A percentile compares a stretch with the other conserved stretches of the same genome.
Conservation (phyloP, 805 yeast genomes). For the Saturnispora hagleri region DNA sequence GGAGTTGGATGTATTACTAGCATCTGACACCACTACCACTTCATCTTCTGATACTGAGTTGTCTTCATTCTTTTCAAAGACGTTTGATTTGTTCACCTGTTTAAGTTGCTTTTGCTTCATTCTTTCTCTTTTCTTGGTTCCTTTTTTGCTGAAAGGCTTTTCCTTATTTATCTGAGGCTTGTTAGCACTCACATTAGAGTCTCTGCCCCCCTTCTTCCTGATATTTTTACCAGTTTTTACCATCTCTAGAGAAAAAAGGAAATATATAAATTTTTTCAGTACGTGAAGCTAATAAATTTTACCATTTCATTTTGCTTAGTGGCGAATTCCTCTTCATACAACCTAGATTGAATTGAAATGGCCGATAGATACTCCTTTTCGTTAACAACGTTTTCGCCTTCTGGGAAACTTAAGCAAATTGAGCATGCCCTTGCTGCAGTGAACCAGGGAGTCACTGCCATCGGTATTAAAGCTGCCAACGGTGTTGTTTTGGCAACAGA, state of each 20-base stretch:
- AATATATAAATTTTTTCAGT: not conserved
- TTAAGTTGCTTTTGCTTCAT: conserved; percentile 1
- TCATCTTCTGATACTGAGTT: conserved; percentile 6
- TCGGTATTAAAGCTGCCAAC: conserved; percentile 88
- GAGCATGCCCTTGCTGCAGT: conserved; percentile 97
- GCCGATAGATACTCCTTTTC: conserved; percentile 98
- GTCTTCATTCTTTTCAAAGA: conserved; percentile 1
- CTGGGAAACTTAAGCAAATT: conserved; percentile 95
- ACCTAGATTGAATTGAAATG: conserved; percentile 36
- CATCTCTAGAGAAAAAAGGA: not conserved
- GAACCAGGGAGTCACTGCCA: conserved; percentile 93
- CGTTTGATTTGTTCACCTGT: conserved; percentile 1
- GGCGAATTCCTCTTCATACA: not conserved
- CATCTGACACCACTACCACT: not conserved
- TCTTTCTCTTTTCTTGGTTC: not conserved
- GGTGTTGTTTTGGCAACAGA: conserved; percentile 97
- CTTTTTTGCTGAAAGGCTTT: not conserved
- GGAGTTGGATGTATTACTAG: not conserved
- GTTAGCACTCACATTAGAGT: not conserved
- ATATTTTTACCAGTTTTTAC: not conserved
- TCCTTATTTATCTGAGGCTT: conserved; percentile 2
- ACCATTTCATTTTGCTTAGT: not conserved
- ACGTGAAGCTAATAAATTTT: not conserved
- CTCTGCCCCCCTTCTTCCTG: conserved; percentile 6
- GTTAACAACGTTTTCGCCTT: conserved; percentile 94